Evolutionary conservation across 1,284 basidiomycete genomes (phyloP).

Genomic region (Cerrena zonata): DNA sequence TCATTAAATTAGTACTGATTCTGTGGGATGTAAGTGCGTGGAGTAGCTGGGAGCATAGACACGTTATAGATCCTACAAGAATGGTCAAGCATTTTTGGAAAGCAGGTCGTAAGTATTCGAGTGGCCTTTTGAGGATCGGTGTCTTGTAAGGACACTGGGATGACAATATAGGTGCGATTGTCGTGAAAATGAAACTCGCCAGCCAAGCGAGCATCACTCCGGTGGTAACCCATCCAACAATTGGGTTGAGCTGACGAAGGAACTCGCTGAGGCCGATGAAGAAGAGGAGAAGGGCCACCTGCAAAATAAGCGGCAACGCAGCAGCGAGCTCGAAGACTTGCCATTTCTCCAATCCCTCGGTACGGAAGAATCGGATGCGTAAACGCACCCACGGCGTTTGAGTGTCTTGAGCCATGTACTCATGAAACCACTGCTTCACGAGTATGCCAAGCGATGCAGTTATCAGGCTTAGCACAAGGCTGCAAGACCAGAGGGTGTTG

Average conservation of each 20-base stretch:
- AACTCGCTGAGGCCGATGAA: conserved; percentile 19
- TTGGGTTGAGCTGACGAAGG: conserved; percentile 8
- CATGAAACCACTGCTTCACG: conserved; percentile 17
- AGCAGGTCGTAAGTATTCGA: no score
- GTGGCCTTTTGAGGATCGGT: neutral
- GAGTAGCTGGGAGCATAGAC: no score
- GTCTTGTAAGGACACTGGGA: conserved; percentile 11
- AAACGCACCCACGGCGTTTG: neutral
- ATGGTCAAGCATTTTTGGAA: no score
- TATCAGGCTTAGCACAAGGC: conserved; percentile 13
- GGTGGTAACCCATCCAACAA: conserved; percentile 9
- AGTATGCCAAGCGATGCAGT: conserved; percentile 12
- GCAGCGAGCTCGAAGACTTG: conserved; percentile 22
- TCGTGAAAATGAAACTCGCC: neutral
- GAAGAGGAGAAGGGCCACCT: conserved; percentile 26
- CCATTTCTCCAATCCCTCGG: conserved; percentile 26
- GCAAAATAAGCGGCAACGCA: conserved; percentile 25
- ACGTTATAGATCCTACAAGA: no score
- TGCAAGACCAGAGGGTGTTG: conserved; percentile 17
- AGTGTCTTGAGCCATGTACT: conserved; percentile 5
- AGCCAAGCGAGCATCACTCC: conserved; percentile 3
- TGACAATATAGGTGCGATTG: conserved; percentile 8
- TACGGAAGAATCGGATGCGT: conserved; percentile 19
- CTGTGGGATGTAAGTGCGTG: no score
- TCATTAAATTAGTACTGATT: no score